phyloP scores from a whole-genome alignment of 352 stramenopile genomes.

The Blastocystis sp. region DNA sequence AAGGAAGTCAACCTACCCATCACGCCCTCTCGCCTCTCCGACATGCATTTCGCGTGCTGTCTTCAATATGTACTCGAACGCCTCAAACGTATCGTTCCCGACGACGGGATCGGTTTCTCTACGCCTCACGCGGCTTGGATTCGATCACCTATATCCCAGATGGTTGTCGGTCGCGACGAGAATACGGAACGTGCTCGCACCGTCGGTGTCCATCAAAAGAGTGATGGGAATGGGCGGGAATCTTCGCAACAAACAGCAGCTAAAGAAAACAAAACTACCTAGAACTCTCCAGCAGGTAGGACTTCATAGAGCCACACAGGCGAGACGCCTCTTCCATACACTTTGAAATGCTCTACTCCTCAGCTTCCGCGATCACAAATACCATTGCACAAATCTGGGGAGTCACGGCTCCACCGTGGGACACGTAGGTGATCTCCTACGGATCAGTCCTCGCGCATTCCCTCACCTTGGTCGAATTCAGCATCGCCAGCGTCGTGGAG shows the following conservation, averaged over 20 bases:
- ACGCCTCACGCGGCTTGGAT: slow-evolving; percentile 9
- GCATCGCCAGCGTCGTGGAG: slow-evolving; percentile 29
- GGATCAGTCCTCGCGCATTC: not conserved
- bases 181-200: slow-evolving; percentile 82
- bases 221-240: slow-evolving; percentile 40
- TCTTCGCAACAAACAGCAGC: slow-evolving; percentile 42
- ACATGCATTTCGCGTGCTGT: slow-evolving; percentile 78
- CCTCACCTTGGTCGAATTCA: slow-evolving; percentile 50
- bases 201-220: not conserved
- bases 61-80: slow-evolving; percentile 84
- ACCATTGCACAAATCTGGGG: slow-evolving; percentile 67
- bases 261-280: slow-evolving; percentile 41
- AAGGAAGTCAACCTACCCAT: slow-evolving; percentile 86
- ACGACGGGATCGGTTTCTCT: slow-evolving; percentile 91
- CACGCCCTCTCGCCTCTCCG: slow-evolving; percentile 76
- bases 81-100: slow-evolving; percentile 87
- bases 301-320: slow-evolving; percentile 25
- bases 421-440: slow-evolving; percentile 62
- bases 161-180: slow-evolving; percentile 98
- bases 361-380: not conserved
- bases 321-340: slow-evolving; percentile 53
- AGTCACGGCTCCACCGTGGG: slow-evolving; percentile 45
- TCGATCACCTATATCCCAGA: slow-evolving; percentile 79
- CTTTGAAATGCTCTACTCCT: slow-evolving; percentile 48
- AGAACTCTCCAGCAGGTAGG: slow-evolving; percentile 12